phyloP scores from a whole-genome alignment of 345 rosid genomes.

The Hibiscus trionum region DNA sequence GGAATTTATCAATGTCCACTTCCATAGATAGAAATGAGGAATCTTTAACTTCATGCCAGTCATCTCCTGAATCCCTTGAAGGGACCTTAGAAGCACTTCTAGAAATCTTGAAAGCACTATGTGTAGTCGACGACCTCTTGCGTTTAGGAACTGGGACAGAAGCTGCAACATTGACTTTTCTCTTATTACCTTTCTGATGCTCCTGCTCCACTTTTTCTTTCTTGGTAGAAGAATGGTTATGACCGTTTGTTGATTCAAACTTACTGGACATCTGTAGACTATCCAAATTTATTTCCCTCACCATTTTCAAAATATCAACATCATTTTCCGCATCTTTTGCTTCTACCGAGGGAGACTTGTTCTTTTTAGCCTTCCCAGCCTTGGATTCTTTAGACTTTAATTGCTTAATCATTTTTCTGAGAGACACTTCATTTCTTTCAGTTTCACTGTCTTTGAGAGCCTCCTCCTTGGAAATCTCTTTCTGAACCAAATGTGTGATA shows the following conservation, averaged over 20 bases:
- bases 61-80: slow-evolving; percentile 24
- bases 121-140: slow-evolving; percentile 57
- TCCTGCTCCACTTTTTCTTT: slow-evolving; percentile 28
- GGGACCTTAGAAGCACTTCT: slow-evolving; percentile 31
- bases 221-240: slow-evolving; percentile 34
- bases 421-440: slow-evolving; percentile 75
- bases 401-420: slow-evolving; percentile 63
- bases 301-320: slow-evolving; percentile 85
- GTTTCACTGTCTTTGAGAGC: slow-evolving; percentile 45
- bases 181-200: slow-evolving; percentile 47
- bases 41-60: slow-evolving; percentile 24
- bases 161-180: slow-evolving; percentile 43
- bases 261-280: slow-evolving; percentile 40
- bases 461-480: slow-evolving; percentile 35
- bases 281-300: slow-evolving; percentile 84
- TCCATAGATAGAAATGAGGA: slow-evolving; percentile 12
- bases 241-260: slow-evolving; percentile 81
- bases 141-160: slow-evolving; percentile 67
- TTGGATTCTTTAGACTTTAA: slow-evolving; percentile 65
- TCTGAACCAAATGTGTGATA: slow-evolving; percentile 39
- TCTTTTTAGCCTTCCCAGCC: slow-evolving; percentile 45
- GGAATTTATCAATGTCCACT: slow-evolving; percentile 24
- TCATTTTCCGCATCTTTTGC: slow-evolving; percentile 47
- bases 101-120: slow-evolving; percentile 45
- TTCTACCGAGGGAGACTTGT: slow-evolving; percentile 35